phyloP scores from a whole-genome alignment of 306 rosid species.

The Lathyrus sativus region DNA sequence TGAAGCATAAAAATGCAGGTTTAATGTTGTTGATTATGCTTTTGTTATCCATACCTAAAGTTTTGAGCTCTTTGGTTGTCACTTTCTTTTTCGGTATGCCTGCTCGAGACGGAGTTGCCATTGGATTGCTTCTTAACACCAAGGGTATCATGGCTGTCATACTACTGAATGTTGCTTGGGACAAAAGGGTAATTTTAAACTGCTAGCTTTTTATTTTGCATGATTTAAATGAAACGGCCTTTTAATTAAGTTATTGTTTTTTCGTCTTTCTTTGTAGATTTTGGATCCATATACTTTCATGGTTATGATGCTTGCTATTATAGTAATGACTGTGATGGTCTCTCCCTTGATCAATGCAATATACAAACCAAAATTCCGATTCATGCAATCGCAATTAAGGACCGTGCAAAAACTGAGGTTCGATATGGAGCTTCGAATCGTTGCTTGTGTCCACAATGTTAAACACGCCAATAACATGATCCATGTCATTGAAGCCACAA shows the following conservation, averaged over 20 bases:
- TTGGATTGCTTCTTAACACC: slow-evolving; percentile 45
- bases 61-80: slow-evolving; percentile 31
- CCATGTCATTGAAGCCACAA: slow-evolving; percentile 32
- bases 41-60: slow-evolving; percentile 33
- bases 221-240: background rate
- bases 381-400: slow-evolving; percentile 29
- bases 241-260: background rate
- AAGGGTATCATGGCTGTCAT: slow-evolving; percentile 40
- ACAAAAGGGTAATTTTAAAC: slow-evolving; percentile 24
- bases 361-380: slow-evolving; percentile 36
- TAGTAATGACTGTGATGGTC: slow-evolving; percentile 38
- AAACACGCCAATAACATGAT: slow-evolving; percentile 31
- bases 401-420: slow-evolving; percentile 34
- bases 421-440: slow-evolving; percentile 41
- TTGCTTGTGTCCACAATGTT: slow-evolving; percentile 36
- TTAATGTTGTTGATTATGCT: background rate
- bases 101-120: slow-evolving; percentile 38
- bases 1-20: background rate
- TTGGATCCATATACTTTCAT: slow-evolving; percentile 10
- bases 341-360: slow-evolving; percentile 36
- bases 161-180: slow-evolving; percentile 29
- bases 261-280: slow-evolving; percentile 21
- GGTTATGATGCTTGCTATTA: slow-evolving; percentile 11
- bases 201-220: background rate
- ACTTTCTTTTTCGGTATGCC: slow-evolving; percentile 35